These are phyloP conservation scores for Tetrahymena borealis DNA, from an alignment of 73 alveolate species.

Conservation along the genomic window DNA sequence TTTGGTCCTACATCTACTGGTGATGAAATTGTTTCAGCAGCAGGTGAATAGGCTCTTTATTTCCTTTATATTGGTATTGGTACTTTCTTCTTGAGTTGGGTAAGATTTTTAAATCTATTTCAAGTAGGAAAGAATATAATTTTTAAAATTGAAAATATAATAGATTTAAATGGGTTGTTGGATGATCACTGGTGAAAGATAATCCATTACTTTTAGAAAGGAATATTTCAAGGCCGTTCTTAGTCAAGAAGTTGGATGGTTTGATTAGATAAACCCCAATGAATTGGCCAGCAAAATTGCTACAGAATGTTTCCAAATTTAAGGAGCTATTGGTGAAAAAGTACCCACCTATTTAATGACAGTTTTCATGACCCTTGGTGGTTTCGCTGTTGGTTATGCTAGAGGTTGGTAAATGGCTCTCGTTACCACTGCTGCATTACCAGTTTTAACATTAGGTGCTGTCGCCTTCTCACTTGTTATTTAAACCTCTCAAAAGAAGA, in stretches of 20 bases:
- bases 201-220: slow-evolving; percentile 45
- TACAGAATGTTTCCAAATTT: slow-evolving; percentile 52
- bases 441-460: slow-evolving; percentile 32
- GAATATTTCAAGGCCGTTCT: slow-evolving; percentile 52
- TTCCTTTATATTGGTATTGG: slow-evolving; percentile 41
- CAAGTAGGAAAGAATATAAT: background rate
- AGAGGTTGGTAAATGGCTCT: slow-evolving; percentile 72
- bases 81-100: slow-evolving; percentile 37
- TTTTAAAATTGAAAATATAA: background rate
- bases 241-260: slow-evolving; percentile 66
- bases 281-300: slow-evolving; percentile 54
- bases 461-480: slow-evolving; percentile 37
- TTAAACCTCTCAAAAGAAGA: slow-evolving; percentile 26
- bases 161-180: background rate
- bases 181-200: slow-evolving; percentile 28
- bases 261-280: slow-evolving; percentile 53
- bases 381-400: slow-evolving; percentile 44
- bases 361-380: slow-evolving; percentile 48
- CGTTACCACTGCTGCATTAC: slow-evolving; percentile 52
- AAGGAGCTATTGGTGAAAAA: slow-evolving; percentile 65
- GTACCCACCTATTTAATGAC: slow-evolving; percentile 54
- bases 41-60: slow-evolving; percentile 25
- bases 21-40: slow-evolving; percentile 30
- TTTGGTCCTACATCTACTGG: slow-evolving; percentile 40
- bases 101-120: background rate